phyloP scores from a whole-genome alignment of 129 eudicot species.

The Artemisia argyi region DNA sequence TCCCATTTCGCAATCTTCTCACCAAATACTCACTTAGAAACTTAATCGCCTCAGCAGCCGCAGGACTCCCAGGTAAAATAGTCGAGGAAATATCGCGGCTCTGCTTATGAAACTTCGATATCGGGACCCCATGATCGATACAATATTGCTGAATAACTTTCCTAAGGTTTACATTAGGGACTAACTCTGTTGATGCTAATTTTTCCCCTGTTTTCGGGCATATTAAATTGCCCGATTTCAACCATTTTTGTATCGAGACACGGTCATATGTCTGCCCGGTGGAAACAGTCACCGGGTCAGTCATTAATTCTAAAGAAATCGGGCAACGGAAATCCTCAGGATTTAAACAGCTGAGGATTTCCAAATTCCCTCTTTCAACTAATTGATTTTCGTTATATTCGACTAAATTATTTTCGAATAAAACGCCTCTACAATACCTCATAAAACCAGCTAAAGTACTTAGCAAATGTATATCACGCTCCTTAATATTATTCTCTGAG shows the following conservation, averaged over 20 bases:
- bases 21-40: slow-evolving; percentile 48
- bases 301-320: slow-evolving; percentile 82
- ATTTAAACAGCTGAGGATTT: slow-evolving; percentile 50
- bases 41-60: slow-evolving; percentile 57
- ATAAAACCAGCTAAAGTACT: slow-evolving; percentile 66
- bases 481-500: slow-evolving; percentile 28
- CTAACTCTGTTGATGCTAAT: slow-evolving; percentile 50
- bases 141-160: slow-evolving; percentile 72
- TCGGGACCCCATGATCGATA: slow-evolving; percentile 63
- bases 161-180: slow-evolving; percentile 63
- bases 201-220: slow-evolving; percentile 90
- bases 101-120: slow-evolving; percentile 53
- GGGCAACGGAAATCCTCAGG: slow-evolving; percentile 86
- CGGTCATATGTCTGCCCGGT: slow-evolving; percentile 92
- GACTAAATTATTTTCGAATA: slow-evolving; percentile 45
- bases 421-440: slow-evolving; percentile 72
- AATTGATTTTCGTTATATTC: slow-evolving; percentile 15
- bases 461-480: slow-evolving; percentile 52
- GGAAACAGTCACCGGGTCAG: slow-evolving; percentile 82
- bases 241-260: slow-evolving; percentile 72
- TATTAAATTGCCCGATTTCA: slow-evolving; percentile 61
- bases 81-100: slow-evolving; percentile 58
- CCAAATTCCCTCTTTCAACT: slow-evolving; percentile 33
- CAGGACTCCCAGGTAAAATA: slow-evolving; percentile 52
- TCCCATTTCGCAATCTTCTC: slow-evolving; percentile 41